phyloP scores from a whole-genome alignment of 2,329 filamentous ascomycete species.

The Verticillium zaregamsianum region DNA sequence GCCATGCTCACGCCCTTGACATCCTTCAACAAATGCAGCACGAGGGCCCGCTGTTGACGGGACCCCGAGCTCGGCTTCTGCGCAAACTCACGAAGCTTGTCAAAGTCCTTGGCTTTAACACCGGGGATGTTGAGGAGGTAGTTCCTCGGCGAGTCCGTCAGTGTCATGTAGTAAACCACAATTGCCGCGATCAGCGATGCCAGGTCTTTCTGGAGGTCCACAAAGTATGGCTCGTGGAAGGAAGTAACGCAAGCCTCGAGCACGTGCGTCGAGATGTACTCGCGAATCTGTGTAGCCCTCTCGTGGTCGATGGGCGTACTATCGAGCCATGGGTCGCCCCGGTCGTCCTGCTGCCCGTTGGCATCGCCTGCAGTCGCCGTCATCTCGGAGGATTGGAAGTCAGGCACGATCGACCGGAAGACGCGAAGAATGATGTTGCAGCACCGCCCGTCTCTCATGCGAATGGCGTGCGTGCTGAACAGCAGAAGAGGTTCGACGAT shows the following conservation, averaged over 20 bases:
- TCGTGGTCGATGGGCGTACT: constrained; percentile 44
- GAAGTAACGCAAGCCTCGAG: constrained; percentile 86
- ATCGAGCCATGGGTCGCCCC: constrained; percentile 20
- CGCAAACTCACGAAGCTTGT: constrained; percentile 58
- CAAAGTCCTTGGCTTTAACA: constrained; percentile 65
- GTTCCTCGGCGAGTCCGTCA: constrained; percentile 65
- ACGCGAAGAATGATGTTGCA: constrained; percentile 81
- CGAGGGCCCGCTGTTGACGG: constrained; percentile 74
- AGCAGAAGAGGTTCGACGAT: constrained; percentile 86
- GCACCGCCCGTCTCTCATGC: constrained; percentile 84
- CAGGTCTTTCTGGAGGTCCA: constrained; percentile 90
- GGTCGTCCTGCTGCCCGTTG: constrained; percentile 2
- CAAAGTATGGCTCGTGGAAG: constrained; percentile 93
- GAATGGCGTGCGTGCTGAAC: constrained; percentile 86
- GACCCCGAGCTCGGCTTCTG: constrained; percentile 54
- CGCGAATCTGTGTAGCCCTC: constrained; percentile 67
- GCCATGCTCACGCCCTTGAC: constrained; percentile 88
- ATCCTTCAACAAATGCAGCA: constrained; percentile 80
- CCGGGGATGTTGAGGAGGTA: constrained; percentile 79
- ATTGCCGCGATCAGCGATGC: constrained; percentile 85
- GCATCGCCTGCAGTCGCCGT: constrained; percentile 18
- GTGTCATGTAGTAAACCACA: constrained; percentile 67
- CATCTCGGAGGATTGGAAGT: constrained; percentile 50
- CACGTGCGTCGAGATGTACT: constrained; percentile 86
- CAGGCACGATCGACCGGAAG: constrained; percentile 79